Evolutionary conservation across 169 alveolate species (phyloP).

Genomic region (Cystoisospora suis): DNA sequence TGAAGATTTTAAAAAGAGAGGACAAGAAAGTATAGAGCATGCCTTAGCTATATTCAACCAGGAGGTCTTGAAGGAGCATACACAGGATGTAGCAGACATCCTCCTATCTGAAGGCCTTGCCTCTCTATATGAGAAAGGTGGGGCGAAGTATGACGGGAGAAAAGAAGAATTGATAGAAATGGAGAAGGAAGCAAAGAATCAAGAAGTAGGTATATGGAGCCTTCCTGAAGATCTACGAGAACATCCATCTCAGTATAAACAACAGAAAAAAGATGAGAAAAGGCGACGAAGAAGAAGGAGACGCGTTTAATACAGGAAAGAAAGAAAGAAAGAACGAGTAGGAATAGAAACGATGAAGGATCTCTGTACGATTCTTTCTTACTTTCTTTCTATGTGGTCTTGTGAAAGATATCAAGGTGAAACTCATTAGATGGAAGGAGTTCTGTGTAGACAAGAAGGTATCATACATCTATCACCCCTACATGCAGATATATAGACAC

Average conservation of each 20-base stretch:
- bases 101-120: neutral
- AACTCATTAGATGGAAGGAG: too few species aligned
- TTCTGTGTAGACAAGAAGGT: too few species aligned
- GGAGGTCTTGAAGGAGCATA: neutral
- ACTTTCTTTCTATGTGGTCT: too few species aligned
- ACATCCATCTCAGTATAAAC: neutral
- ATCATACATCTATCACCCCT: too few species aligned
- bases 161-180: neutral
- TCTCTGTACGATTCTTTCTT: too few species aligned
- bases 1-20: neutral
- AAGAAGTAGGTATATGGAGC: neutral
- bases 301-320: too few species aligned
- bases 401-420: too few species aligned
- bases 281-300: too few species aligned
- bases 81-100: neutral
- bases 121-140: neutral
- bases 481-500: too few species aligned
- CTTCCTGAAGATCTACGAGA: neutral
- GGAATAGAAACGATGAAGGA: too few species aligned
- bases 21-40: neutral
- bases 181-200: neutral
- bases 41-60: neutral
- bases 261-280: neutral
- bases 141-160: neutral
- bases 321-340: too few species aligned